These are phyloP conservation scores for Rhodosorus marinus DNA, from an alignment of 23 red algal species.

Conservation along the genomic window DNA sequence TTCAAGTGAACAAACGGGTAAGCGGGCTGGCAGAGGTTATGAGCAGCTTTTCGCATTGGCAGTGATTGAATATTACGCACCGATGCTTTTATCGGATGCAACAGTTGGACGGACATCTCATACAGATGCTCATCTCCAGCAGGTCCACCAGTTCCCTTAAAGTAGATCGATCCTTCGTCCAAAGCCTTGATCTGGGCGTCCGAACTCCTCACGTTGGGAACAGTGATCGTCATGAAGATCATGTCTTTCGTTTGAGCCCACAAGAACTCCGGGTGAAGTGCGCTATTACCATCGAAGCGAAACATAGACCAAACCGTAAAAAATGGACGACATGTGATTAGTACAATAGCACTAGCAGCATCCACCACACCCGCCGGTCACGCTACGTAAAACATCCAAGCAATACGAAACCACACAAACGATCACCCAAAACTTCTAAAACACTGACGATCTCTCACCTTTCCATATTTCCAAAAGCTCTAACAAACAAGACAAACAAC, in stretches of 20 bases:
- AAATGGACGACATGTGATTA: too few relatives aligned
- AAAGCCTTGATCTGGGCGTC: conserved; percentile 22
- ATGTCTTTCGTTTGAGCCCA: conserved; percentile 94
- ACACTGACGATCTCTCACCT: too few relatives aligned
- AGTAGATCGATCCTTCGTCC: conserved; percentile 56
- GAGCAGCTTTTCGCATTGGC: background rate
- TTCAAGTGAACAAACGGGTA: background rate
- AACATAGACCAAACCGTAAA: too few relatives aligned
- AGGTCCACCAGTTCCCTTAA: conserved; percentile 50
- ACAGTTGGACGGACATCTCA: conserved; percentile 51
- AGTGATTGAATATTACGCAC: too few relatives aligned
- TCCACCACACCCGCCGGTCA: too few relatives aligned
- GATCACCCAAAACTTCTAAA: too few relatives aligned
- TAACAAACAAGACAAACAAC: too few relatives aligned
- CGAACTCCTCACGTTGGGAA: conserved; percentile 72
- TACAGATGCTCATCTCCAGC: conserved; percentile 56
- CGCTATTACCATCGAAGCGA: background rate
- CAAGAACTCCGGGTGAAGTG: conserved; percentile 45
- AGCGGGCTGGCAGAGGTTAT: background rate
- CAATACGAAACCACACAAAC: too few relatives aligned
- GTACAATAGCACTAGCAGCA: too few relatives aligned
- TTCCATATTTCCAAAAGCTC: too few relatives aligned
- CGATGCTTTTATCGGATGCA: conserved; percentile 56
- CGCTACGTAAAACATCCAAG: too few relatives aligned
- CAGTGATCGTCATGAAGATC: conserved; percentile 66